These are phyloP conservation scores for Amylostereum areolatum DNA, from an alignment of 1,284 basidiomycete genomes.

Conservation along the genomic window DNA sequence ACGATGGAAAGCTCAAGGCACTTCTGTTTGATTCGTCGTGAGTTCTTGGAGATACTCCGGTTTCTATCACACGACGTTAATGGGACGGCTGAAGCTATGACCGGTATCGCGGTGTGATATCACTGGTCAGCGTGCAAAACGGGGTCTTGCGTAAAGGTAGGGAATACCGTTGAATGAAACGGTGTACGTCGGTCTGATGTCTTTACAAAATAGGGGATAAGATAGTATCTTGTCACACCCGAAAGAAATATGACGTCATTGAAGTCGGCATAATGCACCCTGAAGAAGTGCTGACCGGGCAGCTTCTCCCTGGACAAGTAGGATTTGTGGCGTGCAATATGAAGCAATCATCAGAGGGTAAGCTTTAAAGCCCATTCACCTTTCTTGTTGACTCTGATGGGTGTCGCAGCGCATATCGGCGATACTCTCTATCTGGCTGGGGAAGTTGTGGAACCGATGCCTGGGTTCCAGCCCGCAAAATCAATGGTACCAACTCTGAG, in stretches of 20 bases:
- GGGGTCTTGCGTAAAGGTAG: conserved; percentile 62
- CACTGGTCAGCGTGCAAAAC: conserved; percentile 76
- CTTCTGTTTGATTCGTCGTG: conserved; percentile 92
- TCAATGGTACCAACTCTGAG: conserved; percentile 66
- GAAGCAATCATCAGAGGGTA: conserved; percentile 97
- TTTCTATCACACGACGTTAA: neutral
- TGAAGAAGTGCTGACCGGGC: conserved; percentile 69
- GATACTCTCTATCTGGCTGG: conserved; percentile 86
- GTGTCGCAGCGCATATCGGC: conserved; percentile 72
- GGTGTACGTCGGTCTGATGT: too few species aligned
- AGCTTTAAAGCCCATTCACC: conserved; percentile 1
- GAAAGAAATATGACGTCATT: conserved; percentile 88
- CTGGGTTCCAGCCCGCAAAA: conserved; percentile 90
- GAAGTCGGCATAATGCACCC: conserved; percentile 94
- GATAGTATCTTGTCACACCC: conserved; percentile 81
- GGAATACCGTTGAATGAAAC: neutral
- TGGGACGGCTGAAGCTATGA: conserved; percentile 67
- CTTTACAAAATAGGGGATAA: conserved; percentile 63
- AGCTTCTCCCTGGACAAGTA: conserved; percentile 83
- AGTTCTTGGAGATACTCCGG: conserved; percentile 23
- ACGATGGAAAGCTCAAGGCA: conserved; percentile 64
- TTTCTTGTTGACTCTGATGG: neutral
- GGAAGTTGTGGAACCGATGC: conserved; percentile 76
- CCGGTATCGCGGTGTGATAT: conserved; percentile 94
- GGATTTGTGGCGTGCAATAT: conserved; percentile 92